These are phyloP conservation scores for Botrytis fragariae DNA, from an alignment of 2,329 filamentous ascomycete genomes.

Conservation along the genomic window DNA sequence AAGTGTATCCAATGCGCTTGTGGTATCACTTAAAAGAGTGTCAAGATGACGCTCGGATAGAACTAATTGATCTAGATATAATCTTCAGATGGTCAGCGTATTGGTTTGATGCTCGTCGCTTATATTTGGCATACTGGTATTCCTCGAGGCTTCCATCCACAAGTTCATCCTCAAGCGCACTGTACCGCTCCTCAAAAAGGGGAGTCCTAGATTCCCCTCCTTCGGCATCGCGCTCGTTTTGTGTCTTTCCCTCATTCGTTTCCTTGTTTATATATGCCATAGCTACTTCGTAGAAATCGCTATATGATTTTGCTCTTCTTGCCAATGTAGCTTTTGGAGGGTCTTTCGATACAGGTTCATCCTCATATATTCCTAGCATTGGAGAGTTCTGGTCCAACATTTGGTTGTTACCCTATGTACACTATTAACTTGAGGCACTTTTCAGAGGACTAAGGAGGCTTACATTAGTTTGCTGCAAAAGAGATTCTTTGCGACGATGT, in stretches of 20 bases:
- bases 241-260: constrained; percentile 32
- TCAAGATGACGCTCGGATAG: constrained; percentile 81
- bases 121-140: constrained; percentile 64
- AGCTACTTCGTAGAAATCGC: constrained; percentile 68
- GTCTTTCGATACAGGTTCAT: constrained; percentile 51
- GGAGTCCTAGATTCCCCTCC: constrained; percentile 50
- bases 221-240: constrained; percentile 34
- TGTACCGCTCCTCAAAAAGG: constrained; percentile 55
- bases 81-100: constrained; percentile 43
- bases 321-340: constrained; percentile 65
- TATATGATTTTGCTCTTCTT: constrained; percentile 72
- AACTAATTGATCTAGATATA: constrained; percentile 78
- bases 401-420: constrained; percentile 50
- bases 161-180: constrained; percentile 61
- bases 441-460: constrained; percentile 32
- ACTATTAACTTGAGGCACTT: constrained; percentile 36
- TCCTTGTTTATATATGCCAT: constrained; percentile 55
- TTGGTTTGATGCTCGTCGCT: background rate
- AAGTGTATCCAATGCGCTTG: constrained; percentile 71
- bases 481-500: constrained; percentile 66
- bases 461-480: constrained; percentile 66
- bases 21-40: constrained; percentile 72
- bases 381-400: constrained; percentile 52
- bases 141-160: constrained; percentile 80
- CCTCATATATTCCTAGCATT: constrained; percentile 58